A percentile compares a stretch with the other conserved stretches of the same genome.
phyloP scores from a whole-genome alignment of 306 rosid genomes.

The Casuarina equisetifolia region DNA sequence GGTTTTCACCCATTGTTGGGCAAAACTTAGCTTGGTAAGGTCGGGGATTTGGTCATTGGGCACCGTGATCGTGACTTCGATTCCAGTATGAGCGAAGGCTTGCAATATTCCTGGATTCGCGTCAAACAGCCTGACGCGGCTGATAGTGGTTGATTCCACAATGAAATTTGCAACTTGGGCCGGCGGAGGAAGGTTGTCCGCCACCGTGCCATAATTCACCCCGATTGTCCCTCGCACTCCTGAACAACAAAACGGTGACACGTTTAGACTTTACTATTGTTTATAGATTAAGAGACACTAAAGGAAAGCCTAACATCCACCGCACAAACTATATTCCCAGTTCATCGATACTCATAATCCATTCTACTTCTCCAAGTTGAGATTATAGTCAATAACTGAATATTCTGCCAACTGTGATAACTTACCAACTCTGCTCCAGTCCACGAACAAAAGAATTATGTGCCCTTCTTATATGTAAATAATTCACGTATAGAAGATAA shows the following conservation, averaged over 20 bases:
- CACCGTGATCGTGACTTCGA: slow-evolving; percentile 51
- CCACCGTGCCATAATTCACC: slow-evolving; percentile 75
- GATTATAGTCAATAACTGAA: too few relatives aligned
- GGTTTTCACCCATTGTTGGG: slow-evolving; percentile 56
- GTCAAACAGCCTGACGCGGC: slow-evolving; percentile 56
- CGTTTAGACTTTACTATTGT: not conserved
- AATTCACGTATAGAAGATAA: too few relatives aligned
- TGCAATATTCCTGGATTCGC: slow-evolving; percentile 47
- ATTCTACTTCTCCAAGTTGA: too few relatives aligned
- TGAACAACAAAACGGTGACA: slow-evolving; percentile 5
- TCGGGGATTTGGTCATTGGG: slow-evolving; percentile 64
- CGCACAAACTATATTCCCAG: too few relatives aligned
- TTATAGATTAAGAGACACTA: too few relatives aligned
- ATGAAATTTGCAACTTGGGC: slow-evolving; percentile 55
- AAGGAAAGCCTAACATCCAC: too few relatives aligned
- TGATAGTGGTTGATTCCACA: slow-evolving; percentile 49
- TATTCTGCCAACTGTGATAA: too few relatives aligned
- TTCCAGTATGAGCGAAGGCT: slow-evolving; percentile 57
- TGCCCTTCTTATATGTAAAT: too few relatives aligned
- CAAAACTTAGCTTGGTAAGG: slow-evolving; percentile 45
- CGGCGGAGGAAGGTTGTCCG: slow-evolving; percentile 70
- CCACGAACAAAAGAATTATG: too few relatives aligned
- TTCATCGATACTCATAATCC: too few relatives aligned
- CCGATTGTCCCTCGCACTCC: slow-evolving; percentile 55
- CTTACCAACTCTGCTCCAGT: too few relatives aligned